Percentiles rank a stretch among this genome's conserved stretches.
Conservation (phyloP, 139 green algal species). For the Raphidocelis subcapitata region DNA sequence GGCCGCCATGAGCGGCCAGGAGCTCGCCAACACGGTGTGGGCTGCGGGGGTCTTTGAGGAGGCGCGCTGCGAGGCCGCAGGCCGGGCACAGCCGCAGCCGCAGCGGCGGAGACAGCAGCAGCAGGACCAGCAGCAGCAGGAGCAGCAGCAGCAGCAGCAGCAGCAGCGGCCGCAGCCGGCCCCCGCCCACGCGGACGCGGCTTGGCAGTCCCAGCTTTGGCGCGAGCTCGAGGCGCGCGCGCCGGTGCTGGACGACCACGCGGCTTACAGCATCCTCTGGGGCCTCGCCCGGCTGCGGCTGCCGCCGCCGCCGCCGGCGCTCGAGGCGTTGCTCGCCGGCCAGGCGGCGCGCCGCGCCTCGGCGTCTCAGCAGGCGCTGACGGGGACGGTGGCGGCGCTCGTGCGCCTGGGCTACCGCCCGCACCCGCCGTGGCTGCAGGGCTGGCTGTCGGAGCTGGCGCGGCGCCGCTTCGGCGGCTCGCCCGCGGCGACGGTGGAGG, state of each 20-base stretch:
- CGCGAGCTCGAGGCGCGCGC: too few relatives aligned
- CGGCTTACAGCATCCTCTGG: neutral
- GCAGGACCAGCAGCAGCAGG: slow-evolving; percentile 8
- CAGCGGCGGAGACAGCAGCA: neutral
- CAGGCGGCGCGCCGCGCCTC: slow-evolving; percentile 1
- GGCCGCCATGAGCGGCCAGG: neutral
- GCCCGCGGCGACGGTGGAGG: neutral
- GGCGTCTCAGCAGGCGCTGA: slow-evolving; percentile 1
- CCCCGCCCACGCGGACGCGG: too few relatives aligned
- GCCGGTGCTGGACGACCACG: too few relatives aligned
- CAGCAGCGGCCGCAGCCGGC: neutral
- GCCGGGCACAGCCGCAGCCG: slow-evolving; percentile 1
- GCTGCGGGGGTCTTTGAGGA: slow-evolving; percentile 9
- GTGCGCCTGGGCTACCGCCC: slow-evolving; percentile 1
- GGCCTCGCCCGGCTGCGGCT: neutral
- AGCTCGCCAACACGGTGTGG: slow-evolving; percentile 9
- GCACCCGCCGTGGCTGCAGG: neutral
- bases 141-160: slow-evolving; percentile 4
- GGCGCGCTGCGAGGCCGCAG: neutral
- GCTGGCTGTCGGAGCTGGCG: slow-evolving; percentile 16
- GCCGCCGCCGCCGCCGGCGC: neutral
- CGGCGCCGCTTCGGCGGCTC: slow-evolving; percentile 1
- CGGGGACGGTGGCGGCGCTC: neutral
- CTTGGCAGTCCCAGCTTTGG: too few relatives aligned
- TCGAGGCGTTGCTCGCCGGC: slow-evolving; percentile 3